Evolutionary conservation across 345 rosid genomes (phyloP).

Genomic region (Ceriops zippeliana): DNA sequence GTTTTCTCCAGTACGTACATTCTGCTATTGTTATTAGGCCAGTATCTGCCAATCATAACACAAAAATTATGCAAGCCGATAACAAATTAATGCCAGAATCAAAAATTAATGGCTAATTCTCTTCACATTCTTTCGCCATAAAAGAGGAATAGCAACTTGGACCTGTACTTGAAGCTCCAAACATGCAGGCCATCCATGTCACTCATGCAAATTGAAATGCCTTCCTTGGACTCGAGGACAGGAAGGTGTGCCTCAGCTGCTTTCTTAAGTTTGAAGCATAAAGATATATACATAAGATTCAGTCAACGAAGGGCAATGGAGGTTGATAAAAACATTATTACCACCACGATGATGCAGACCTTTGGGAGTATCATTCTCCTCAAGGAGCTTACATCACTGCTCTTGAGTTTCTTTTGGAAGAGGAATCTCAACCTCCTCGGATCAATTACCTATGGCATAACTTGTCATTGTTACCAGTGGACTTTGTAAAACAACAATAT

Average conservation of each 20-base stretch:
- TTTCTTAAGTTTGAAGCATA: constrained; percentile 44
- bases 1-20: constrained; percentile 98
- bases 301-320: no score
- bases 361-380: constrained; percentile 93
- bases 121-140: background rate
- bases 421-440: constrained; percentile 66
- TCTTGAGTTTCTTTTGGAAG: constrained; percentile 89
- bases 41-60: constrained; percentile 53
- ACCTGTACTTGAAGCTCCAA: constrained; percentile 98
- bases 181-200: constrained; percentile 74
- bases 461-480: background rate
- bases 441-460: constrained; percentile 53
- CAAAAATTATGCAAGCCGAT: constrained; percentile 1
- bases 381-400: constrained; percentile 89
- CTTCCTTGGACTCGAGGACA: constrained; percentile 76
- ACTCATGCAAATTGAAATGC: constrained; percentile 67
- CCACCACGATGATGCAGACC: constrained; percentile 34
- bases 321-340: no score
- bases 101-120: background rate
- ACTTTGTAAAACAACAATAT: background rate
- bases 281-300: background rate
- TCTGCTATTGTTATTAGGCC: constrained; percentile 98
- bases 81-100: background rate
- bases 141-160: background rate
- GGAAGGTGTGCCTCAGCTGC: constrained; percentile 94